These are phyloP conservation scores for Pichia cabralensis DNA, from an alignment of 805 yeast genomes.

Conservation along the genomic window DNA sequence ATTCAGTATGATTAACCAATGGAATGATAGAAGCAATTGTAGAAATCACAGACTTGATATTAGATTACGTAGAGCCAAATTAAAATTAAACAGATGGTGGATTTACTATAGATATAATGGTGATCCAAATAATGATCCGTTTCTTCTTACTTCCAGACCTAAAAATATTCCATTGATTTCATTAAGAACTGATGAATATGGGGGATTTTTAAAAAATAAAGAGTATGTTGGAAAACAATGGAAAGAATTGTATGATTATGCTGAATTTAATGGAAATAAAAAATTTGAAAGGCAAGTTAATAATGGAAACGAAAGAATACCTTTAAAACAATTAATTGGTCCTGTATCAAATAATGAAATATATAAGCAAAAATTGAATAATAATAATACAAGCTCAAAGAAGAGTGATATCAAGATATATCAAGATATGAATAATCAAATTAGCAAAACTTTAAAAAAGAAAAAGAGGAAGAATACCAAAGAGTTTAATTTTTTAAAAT, in stretches of 20 bases:
- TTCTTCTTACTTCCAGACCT: conserved; percentile 18
- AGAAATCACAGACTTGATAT: background rate
- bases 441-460: background rate
- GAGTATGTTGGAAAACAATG: conserved; percentile 1
- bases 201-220: conserved; percentile 6
- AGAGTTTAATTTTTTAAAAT: background rate
- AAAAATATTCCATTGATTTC: conserved; percentile 20
- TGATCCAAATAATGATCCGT: conserved; percentile 16
- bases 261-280: conserved; percentile 7
- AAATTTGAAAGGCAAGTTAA: too few relatives aligned
- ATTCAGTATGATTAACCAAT: too few relatives aligned
- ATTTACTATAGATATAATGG: conserved; percentile 13
- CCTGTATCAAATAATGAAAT: too few relatives aligned
- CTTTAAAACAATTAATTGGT: too few relatives aligned
- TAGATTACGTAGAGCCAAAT: conserved; percentile 10
- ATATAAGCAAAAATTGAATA: background rate
- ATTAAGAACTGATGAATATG: conserved; percentile 17
- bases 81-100: conserved; percentile 23
- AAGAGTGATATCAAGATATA: conserved; percentile 11
- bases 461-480: background rate
- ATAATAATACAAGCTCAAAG: background rate
- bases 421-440: conserved; percentile 20
- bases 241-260: background rate
- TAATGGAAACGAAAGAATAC: too few relatives aligned
- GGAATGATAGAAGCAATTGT: too few relatives aligned